A percentile compares a stretch with the other conserved stretches of the same genome.
These are phyloP conservation scores for Bruguiera sexangula DNA, from an alignment of 345 rosid species.

Conservation along the genomic window DNA sequence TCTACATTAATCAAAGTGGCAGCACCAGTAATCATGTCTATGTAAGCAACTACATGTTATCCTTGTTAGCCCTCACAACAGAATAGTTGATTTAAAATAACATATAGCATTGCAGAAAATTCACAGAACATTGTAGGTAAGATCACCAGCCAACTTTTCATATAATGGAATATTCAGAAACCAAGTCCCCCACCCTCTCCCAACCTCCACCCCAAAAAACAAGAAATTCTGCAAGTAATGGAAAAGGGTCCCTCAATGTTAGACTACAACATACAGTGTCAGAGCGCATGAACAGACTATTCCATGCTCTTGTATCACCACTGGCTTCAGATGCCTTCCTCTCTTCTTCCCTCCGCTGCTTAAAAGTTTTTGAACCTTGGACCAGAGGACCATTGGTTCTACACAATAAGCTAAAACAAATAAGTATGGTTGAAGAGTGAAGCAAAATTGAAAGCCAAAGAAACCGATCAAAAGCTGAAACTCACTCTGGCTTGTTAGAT, in stretches of 20 bases:
- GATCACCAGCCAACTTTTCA: not conserved
- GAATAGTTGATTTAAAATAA: no score
- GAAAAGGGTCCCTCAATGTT: not conserved
- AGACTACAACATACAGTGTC: conserved; percentile 62
- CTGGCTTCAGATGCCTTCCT: conserved; percentile 85
- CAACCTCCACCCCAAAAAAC: not conserved
- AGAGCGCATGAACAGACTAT: conserved; percentile 84
- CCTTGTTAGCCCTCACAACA: no score
- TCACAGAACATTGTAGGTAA: not conserved
- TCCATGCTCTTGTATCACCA: conserved; percentile 92
- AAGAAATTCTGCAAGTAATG: not conserved
- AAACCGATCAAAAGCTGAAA: conserved; percentile 7
- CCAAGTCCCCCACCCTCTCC: no score
- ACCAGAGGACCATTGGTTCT: conserved; percentile 32
- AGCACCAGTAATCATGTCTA: no score
- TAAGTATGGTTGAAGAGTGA: conserved; percentile 1
- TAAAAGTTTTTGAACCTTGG: conserved; percentile 58
- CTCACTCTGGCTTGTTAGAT: conserved; percentile 58
- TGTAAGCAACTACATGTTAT: no score
- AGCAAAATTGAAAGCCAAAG: conserved; percentile 5
- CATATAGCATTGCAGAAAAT: no score
- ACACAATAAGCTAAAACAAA: not conserved
- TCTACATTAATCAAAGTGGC: no score
- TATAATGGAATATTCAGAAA: not conserved
- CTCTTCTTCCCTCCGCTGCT: conserved; percentile 73